Conservation (phyloP, 2,329 filamentous ascomycete species). For the Talaromyces sp. region DNA sequence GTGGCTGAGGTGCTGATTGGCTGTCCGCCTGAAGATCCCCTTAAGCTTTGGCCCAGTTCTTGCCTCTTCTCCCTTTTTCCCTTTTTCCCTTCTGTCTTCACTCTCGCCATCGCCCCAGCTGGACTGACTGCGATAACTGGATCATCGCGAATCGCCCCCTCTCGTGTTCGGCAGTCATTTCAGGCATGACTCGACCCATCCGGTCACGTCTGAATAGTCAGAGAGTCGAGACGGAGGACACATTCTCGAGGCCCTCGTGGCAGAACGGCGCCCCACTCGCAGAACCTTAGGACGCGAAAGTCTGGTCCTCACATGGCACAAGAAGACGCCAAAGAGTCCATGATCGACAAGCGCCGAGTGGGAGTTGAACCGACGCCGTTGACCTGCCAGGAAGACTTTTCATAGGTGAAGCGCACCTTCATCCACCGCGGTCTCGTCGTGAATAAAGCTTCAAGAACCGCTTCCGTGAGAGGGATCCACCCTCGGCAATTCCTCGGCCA, state of each 20-base stretch:
- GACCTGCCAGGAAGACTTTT: not conserved
- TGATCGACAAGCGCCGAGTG: not conserved
- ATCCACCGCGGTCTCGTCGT: not conserved
- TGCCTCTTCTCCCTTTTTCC: not conserved
- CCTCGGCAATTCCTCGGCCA: not conserved
- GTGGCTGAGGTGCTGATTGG: conserved; percentile 7
- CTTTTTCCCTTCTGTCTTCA: not conserved
- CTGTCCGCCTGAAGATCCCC: not conserved
- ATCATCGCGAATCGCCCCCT: not conserved
- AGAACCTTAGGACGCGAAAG: not conserved
- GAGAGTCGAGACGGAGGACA: not conserved
- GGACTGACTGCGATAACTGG: too few relatives aligned
- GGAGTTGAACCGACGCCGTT: not conserved
- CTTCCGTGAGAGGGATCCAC: not conserved
- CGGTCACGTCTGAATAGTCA: not conserved
- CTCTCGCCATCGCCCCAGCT: too few relatives aligned
- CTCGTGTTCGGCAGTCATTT: not conserved
- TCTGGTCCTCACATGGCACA: not conserved
- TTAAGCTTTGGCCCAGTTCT: not conserved
- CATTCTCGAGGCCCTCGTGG: conserved; percentile 1
- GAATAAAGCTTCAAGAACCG: not conserved
- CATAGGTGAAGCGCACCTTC: not conserved
- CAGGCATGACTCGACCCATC: not conserved
- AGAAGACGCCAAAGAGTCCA: not conserved
- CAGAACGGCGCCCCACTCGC: not conserved